Percentiles rank a stretch among this genome's conserved stretches.
Evolutionary conservation across 495 filamentous ascomycete genomes (phyloP).

Genomic region (Evansstolkia leycettana): DNA sequence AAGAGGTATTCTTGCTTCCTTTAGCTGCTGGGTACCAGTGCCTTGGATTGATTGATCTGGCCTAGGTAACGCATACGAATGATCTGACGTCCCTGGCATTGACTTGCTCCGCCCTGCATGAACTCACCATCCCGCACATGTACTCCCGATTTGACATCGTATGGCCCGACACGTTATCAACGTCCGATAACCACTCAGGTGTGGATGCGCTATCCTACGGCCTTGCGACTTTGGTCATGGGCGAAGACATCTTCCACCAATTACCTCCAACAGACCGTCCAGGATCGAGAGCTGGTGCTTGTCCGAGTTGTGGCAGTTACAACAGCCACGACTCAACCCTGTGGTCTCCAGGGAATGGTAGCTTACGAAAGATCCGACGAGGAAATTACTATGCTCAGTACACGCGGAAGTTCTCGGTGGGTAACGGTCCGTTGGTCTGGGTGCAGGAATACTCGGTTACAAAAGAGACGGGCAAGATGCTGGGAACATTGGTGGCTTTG

Average conservation of each 20-base stretch:
- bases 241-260: slow-evolving; percentile 55
- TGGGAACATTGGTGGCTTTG: slow-evolving; percentile 80
- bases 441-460: slow-evolving; percentile 78
- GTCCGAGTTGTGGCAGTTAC: slow-evolving; percentile 27
- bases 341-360: slow-evolving; percentile 5
- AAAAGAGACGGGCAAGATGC: slow-evolving; percentile 87
- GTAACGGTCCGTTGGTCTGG: slow-evolving; percentile 74
- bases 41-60: not conserved
- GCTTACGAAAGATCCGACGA: slow-evolving; percentile 20
- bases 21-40: not conserved
- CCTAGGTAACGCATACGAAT: slow-evolving; percentile 76
- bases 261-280: slow-evolving; percentile 6
- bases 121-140: slow-evolving; percentile 70
- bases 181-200: slow-evolving; percentile 54
- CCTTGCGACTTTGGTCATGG: slow-evolving; percentile 73
- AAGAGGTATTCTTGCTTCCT: slow-evolving; percentile 46
- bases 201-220: slow-evolving; percentile 91
- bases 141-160: slow-evolving; percentile 92
- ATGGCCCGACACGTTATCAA: slow-evolving; percentile 65
- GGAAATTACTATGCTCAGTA: slow-evolving; percentile 79
- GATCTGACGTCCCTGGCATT: slow-evolving; percentile 75
- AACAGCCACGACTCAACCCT: slow-evolving; percentile 7
- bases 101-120: slow-evolving; percentile 75
- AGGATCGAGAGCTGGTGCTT: slow-evolving; percentile 3
- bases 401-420: slow-evolving; percentile 80